phyloP scores from a whole-genome alignment of 805 yeast genomes.

The Limtongozyma cylindracea region DNA sequence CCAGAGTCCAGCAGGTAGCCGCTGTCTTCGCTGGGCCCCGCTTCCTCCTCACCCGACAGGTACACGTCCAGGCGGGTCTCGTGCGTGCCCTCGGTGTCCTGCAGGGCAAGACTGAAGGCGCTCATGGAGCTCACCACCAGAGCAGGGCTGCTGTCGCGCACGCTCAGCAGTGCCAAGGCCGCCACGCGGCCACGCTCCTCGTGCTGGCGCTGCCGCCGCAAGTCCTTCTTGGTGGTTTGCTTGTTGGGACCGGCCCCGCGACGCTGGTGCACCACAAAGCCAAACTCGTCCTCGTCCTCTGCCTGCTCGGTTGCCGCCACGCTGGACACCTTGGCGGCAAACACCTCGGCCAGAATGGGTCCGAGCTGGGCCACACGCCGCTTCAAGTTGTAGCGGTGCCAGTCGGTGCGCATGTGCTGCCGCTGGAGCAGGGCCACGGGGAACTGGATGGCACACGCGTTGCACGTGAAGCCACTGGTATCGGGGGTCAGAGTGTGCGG shows the following conservation, averaged over 20 bases:
- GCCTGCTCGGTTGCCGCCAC: slow-evolving; percentile 1
- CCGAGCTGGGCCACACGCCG: slow-evolving; percentile 60
- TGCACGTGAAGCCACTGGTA: slow-evolving; percentile 33
- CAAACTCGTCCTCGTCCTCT: slow-evolving; percentile 23
- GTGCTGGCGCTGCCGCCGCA: slow-evolving; percentile 1
- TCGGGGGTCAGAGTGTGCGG: slow-evolving; percentile 8
- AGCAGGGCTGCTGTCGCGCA: no score
- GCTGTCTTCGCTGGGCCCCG: no score
- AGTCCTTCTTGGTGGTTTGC: slow-evolving; percentile 14
- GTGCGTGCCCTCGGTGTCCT: no score
- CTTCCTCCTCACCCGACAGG: no score
- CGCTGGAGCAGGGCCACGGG: slow-evolving; percentile 69
- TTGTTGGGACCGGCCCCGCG: slow-evolving; percentile 5
- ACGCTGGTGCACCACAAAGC: slow-evolving; percentile 15
- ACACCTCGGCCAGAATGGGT: slow-evolving; percentile 15
- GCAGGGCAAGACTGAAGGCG: no score
- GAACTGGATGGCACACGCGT: slow-evolving; percentile 69
- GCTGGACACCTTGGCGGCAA: slow-evolving; percentile 1
- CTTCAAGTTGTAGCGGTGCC: slow-evolving; percentile 93
- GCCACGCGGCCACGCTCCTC: no score
- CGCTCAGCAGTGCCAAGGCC: no score
- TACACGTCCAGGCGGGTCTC: no score
- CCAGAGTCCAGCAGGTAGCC: no score
- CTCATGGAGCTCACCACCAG: no score
- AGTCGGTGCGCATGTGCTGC: slow-evolving; percentile 87